A percentile compares a stretch with the other conserved stretches of the same genome.
These are phyloP conservation scores for Trichosanthes truncata DNA, from an alignment of 306 rosid species.

Conservation along the genomic window DNA sequence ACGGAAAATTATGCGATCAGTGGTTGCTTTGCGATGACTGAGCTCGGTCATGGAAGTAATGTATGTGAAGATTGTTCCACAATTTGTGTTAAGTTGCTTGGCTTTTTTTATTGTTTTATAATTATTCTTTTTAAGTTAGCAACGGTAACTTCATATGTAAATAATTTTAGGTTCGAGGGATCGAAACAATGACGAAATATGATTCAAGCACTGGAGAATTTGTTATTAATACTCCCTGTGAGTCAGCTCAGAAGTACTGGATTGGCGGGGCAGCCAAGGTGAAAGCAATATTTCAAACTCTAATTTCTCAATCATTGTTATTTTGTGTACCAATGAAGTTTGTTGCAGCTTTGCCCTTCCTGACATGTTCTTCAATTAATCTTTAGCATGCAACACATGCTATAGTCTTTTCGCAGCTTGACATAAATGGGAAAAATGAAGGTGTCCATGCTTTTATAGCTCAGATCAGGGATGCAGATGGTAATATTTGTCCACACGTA, in stretches of 20 bases:
- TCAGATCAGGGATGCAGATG: constrained; percentile 82
- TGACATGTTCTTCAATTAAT: constrained; percentile 7
- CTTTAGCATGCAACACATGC: constrained; percentile 89
- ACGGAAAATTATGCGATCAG: constrained; percentile 53
- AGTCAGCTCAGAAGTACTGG: constrained; percentile 93
- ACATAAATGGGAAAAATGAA: constrained; percentile 60
- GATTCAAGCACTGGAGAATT: constrained; percentile 64
- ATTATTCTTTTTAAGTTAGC: background rate
- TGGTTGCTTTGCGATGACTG: constrained; percentile 97
- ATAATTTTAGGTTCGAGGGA: constrained; percentile 66
- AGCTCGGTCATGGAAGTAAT: constrained; percentile 94
- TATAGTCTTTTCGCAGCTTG: constrained; percentile 79
- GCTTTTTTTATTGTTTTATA: constrained; percentile 3
- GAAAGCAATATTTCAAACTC: background rate
- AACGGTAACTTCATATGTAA: background rate
- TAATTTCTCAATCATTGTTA: background rate
- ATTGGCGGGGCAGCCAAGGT: constrained; percentile 94
- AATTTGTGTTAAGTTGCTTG: constrained; percentile 9
- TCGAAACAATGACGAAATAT: constrained; percentile 78
- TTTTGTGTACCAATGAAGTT: background rate
- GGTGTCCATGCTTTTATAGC: constrained; percentile 97
- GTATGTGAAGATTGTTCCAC: constrained; percentile 42
- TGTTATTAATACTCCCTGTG: constrained; percentile 78
- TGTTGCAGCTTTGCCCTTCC: background rate
- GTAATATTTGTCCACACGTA: constrained; percentile 55